A percentile compares a stretch with the other conserved stretches of the same genome.
Conservation (phyloP, 768 basidiomycete species). For the Termitomyces sp. region DNA sequence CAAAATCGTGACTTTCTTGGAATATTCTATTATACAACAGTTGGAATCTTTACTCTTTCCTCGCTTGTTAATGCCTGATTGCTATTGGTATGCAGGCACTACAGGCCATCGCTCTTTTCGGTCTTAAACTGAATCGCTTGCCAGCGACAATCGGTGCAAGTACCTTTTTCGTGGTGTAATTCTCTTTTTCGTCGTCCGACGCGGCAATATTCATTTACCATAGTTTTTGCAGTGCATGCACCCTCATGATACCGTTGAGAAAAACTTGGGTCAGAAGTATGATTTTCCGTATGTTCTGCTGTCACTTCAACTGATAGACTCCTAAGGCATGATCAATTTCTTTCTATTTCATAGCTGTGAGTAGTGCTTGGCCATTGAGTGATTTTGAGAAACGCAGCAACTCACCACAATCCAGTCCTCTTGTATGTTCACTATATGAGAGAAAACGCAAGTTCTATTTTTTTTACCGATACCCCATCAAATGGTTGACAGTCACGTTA, state of each 20-base stretch:
- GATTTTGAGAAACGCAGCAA: neutral
- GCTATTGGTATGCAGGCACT: constrained; percentile 26
- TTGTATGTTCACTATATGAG: constrained; percentile 70
- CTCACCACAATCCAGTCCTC: constrained; percentile 41
- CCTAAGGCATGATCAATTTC: constrained; percentile 59
- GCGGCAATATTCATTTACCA: neutral
- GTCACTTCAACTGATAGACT: neutral
- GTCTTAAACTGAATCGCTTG: constrained; percentile 58
- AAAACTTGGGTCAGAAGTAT: constrained; percentile 29
- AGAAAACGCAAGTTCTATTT: constrained; percentile 42
- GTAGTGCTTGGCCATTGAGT: constrained; percentile 11
- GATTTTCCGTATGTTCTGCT: constrained; percentile 6
- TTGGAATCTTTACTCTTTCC: constrained; percentile 12
- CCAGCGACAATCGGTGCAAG: constrained; percentile 56
- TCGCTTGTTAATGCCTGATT: constrained; percentile 1
- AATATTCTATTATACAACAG: constrained; percentile 43
- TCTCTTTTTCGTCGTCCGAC: neutral
- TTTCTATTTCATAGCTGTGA: constrained; percentile 66
- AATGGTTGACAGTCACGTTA: constrained; percentile 17
- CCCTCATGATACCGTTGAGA: constrained; percentile 31
- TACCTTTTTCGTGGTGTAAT: constrained; percentile 49
- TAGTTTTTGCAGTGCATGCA: constrained; percentile 23
- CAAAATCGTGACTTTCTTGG: constrained; percentile 39
- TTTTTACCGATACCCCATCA: neutral
- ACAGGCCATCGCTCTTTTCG: constrained; percentile 69